Evolutionary conservation across 179 eudicot species (phyloP), one percentile per base, ranked within the genome.

Genomic region (Silene noctiflora): DNA sequence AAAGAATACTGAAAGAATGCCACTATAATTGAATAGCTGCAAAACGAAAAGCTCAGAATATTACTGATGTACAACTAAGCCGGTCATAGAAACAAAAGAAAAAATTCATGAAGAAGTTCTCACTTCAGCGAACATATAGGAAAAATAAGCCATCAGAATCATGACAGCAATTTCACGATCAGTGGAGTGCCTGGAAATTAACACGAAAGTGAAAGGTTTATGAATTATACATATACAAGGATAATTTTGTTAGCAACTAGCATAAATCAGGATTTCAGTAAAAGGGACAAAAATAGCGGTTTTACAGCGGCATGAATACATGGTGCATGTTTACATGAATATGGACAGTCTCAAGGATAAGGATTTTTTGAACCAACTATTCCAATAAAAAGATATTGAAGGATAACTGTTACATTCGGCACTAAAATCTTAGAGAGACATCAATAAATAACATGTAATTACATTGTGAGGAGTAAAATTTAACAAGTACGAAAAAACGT

Each of bases 71-170:
- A 53, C 4, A 51, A 20, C 58, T 69, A 29, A 67, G 53, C 6
- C 6, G 13, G 20, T 1, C 11, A 7, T 53, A 58, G 24, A 56
- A 24, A 14, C 12, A 55, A 25, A 25, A 33, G 29, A 42, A 31
- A 39, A 31, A 13, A 13, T 24, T 12, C 27, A 17, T 24, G 31
- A 14, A 39, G 44, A 67, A 42, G 63, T 73, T 21, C 82, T 60
- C 56, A 91, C 96, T 81, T 84, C 91, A 60, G 93, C 91, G 76
- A 85, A 71, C 76, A 88, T 78, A 76, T 91, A 91, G 11, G 96
- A 89, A 58, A 91, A 85, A 68, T 91, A 91, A 61, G 96, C 93
- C 96, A 91, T 88, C 75, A 91, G 82, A 74, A 83, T 72, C 86
- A 88, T 84, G 27, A 91, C 86, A 77, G 88, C 91, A 69, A 91